phyloP scores from a whole-genome alignment of 106 monocot genomes.

The Vanilla planifolia region DNA sequence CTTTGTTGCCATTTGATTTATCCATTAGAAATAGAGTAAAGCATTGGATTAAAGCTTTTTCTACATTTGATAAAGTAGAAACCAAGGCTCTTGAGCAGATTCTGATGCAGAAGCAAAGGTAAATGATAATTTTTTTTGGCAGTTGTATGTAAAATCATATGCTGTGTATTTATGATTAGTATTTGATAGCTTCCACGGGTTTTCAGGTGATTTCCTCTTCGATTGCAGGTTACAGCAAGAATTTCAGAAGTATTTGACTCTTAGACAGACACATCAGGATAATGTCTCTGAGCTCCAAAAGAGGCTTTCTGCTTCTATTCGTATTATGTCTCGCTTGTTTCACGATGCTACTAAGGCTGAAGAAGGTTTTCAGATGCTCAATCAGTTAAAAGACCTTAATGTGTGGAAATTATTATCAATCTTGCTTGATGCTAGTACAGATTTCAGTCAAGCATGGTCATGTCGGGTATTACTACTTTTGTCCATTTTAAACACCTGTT shows the following conservation, averaged over 20 bases:
- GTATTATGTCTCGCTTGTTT: constrained; percentile 82
- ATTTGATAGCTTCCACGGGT: constrained; percentile 31
- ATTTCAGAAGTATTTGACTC: constrained; percentile 77
- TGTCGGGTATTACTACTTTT: constrained; percentile 42
- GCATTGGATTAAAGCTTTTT: constrained; percentile 62
- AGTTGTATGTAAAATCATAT: constrained; percentile 1
- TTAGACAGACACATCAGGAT: constrained; percentile 77
- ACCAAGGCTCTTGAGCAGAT: constrained; percentile 90
- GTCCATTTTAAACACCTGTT: neutral
- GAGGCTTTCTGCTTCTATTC: constrained; percentile 52
- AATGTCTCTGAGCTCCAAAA: constrained; percentile 65
- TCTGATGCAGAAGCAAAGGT: constrained; percentile 94
- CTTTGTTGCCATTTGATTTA: constrained; percentile 74
- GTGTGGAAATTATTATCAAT: constrained; percentile 68
- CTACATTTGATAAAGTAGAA: constrained; percentile 79
- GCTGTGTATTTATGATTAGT: constrained; percentile 8
- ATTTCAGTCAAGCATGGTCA: constrained; percentile 60
- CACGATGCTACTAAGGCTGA: constrained; percentile 73
- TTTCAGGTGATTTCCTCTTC: constrained; percentile 53
- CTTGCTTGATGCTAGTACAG: constrained; percentile 62
- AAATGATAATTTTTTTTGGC: neutral
- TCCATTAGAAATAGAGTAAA: constrained; percentile 62
- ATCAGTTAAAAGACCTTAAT: constrained; percentile 79
- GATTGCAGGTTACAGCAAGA: constrained; percentile 95
- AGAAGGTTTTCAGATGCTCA: constrained; percentile 73